Evolutionary conservation across 352 stramenopile species (phyloP).

Genomic region (Globisporangium spinosum): DNA sequence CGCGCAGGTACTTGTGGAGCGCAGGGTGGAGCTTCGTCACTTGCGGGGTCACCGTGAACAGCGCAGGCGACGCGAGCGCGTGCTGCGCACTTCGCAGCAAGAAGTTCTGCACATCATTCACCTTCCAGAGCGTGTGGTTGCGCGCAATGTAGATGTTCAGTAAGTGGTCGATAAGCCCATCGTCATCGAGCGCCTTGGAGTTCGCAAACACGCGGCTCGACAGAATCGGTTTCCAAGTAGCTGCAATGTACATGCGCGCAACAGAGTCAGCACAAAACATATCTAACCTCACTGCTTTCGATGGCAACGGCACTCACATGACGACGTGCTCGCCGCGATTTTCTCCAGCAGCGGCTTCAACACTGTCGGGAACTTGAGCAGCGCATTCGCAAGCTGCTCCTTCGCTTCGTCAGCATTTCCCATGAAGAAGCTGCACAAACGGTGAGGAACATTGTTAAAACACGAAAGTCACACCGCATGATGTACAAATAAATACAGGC

Average conservation of each 20-base stretch:
- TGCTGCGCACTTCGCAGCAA: slow-evolving; percentile 62
- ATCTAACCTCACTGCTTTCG: background rate
- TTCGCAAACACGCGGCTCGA: slow-evolving; percentile 79
- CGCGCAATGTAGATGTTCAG: slow-evolving; percentile 80
- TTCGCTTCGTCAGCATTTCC: slow-evolving; percentile 56
- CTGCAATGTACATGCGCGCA: slow-evolving; percentile 19
- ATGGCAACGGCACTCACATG: slow-evolving; percentile 33
- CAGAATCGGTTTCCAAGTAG: slow-evolving; percentile 67
- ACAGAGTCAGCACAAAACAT: background rate
- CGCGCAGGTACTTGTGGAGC: slow-evolving; percentile 72
- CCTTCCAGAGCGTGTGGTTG: slow-evolving; percentile 80
- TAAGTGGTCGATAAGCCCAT: slow-evolving; percentile 61
- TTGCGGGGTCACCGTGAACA: slow-evolving; percentile 50
- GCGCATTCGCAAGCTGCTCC: slow-evolving; percentile 48
- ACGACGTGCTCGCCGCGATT: slow-evolving; percentile 62
- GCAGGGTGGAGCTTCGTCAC: slow-evolving; percentile 51
- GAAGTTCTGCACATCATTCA: slow-evolving; percentile 72
- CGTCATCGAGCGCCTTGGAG: slow-evolving; percentile 50
- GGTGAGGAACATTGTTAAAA: background rate
- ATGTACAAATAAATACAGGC: background rate
- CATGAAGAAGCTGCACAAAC: slow-evolving; percentile 48
- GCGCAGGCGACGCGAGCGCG: slow-evolving; percentile 46
- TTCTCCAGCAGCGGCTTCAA: slow-evolving; percentile 75
- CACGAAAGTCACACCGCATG: background rate
- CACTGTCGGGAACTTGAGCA: slow-evolving; percentile 68